phyloP scores from a whole-genome alignment of 306 rosid genomes.

The Medicago lupulina region DNA sequence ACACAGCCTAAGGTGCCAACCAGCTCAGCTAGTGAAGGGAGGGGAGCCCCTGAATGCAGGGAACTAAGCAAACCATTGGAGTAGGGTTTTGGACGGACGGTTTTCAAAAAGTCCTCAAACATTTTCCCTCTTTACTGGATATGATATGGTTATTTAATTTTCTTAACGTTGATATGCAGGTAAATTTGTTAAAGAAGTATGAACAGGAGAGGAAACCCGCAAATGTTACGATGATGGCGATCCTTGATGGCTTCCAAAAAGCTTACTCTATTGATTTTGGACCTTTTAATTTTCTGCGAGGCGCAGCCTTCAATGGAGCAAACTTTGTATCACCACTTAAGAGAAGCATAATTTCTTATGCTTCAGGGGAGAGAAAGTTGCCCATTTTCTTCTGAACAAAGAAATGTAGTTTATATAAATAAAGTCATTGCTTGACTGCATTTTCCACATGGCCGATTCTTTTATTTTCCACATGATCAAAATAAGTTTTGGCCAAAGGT shows the following conservation, averaged over 20 bases:
- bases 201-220: slow-evolving; percentile 79
- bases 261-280: slow-evolving; percentile 90
- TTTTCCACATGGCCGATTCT: slow-evolving; percentile 11
- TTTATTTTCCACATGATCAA: slow-evolving; percentile 4
- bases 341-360: slow-evolving; percentile 83
- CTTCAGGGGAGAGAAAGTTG: slow-evolving; percentile 79
- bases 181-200: slow-evolving; percentile 70
- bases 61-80: background rate
- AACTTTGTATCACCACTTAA: slow-evolving; percentile 76
- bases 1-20: background rate
- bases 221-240: slow-evolving; percentile 81
- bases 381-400: slow-evolving; percentile 63
- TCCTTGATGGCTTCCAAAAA: slow-evolving; percentile 86
- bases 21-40: background rate
- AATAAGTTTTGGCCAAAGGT: slow-evolving; percentile 19
- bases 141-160: slow-evolving; percentile 4
- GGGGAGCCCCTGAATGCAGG: background rate
- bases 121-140: background rate
- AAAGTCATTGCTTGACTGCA: background rate
- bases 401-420: slow-evolving; percentile 1
- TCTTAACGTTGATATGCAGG: slow-evolving; percentile 52
- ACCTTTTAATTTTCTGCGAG: slow-evolving; percentile 76
- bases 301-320: slow-evolving; percentile 80
- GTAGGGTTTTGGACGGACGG: background rate
- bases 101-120: background rate